phyloP scores from a whole-genome alignment of 495 filamentous ascomycete species.

The Aspergillus diversus region DNA sequence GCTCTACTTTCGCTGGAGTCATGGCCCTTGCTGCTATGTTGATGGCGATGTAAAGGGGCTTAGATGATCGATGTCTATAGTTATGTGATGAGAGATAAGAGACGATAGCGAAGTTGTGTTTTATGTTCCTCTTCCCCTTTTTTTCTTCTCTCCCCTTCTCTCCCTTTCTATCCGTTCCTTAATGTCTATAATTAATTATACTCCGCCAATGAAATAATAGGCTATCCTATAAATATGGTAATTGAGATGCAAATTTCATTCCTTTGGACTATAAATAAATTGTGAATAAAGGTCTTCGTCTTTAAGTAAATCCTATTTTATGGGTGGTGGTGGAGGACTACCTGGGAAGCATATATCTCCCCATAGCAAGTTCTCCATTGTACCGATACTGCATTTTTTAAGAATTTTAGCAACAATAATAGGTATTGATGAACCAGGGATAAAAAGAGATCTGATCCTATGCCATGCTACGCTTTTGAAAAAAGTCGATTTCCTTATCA shows the following conservation, averaged over 20 bases:
- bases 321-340: no score
- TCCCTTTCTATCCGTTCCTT: not conserved
- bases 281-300: no score
- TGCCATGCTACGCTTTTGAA: no score
- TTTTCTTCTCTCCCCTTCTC: not conserved
- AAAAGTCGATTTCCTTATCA: no score
- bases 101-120: slow-evolving; percentile 1
- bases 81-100: not conserved
- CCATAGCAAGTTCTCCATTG: no score
- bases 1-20: slow-evolving; percentile 14
- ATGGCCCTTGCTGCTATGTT: slow-evolving; percentile 13
- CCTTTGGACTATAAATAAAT: not conserved
- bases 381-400: no score
- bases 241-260: not conserved
- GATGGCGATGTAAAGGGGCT: slow-evolving; percentile 5
- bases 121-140: not conserved
- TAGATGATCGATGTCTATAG: not conserved
- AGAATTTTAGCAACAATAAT: no score
- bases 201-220: not conserved
- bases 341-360: no score
- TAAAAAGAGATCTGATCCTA: no score
- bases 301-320: no score
- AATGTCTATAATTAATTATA: not conserved
- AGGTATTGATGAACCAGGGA: no score
- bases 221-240: not conserved